Conservation (phyloP, 1,284 basidiomycete genomes). For the Kwoniella shivajii region DNA sequence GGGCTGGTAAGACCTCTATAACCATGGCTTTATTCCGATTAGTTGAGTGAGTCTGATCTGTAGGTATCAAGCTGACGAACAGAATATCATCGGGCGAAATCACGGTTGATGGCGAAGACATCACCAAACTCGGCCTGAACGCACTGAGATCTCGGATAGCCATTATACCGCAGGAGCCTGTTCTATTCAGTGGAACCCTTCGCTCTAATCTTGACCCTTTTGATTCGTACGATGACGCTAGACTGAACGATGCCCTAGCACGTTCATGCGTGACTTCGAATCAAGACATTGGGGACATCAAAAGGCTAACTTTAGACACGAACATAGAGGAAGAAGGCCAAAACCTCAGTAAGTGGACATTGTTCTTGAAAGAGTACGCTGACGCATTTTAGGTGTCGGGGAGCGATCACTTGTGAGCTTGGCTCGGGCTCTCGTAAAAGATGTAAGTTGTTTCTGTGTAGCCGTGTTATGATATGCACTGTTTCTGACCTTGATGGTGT, state of each 20-base stretch:
- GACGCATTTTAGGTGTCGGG: constrained; percentile 54
- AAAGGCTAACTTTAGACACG: constrained; percentile 60
- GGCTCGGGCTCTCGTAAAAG: constrained; percentile 66
- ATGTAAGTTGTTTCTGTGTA: constrained; percentile 41
- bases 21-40: constrained; percentile 58
- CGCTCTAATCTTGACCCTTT: constrained; percentile 71
- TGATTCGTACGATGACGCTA: constrained; percentile 68
- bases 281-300: not conserved
- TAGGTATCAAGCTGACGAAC: constrained; percentile 4
- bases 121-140: constrained; percentile 55
- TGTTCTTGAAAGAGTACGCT: not conserved
- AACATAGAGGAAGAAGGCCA: constrained; percentile 66
- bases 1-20: constrained; percentile 52
- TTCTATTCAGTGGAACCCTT: constrained; percentile 60
- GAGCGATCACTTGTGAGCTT: constrained; percentile 67
- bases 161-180: constrained; percentile 64
- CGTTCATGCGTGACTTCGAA: constrained; percentile 66
- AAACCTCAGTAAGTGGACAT: constrained; percentile 57
- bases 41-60: constrained; percentile 39
- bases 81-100: constrained; percentile 50
- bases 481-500: constrained; percentile 28
- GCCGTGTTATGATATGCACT: not conserved
- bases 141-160: constrained; percentile 49
- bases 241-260: constrained; percentile 74
- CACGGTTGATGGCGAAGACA: constrained; percentile 57